A percentile compares a stretch with the other conserved stretches of the same genome.
phyloP scores from a whole-genome alignment of 495 filamentous ascomycete genomes.

The Lophiostoma macrostomum region DNA sequence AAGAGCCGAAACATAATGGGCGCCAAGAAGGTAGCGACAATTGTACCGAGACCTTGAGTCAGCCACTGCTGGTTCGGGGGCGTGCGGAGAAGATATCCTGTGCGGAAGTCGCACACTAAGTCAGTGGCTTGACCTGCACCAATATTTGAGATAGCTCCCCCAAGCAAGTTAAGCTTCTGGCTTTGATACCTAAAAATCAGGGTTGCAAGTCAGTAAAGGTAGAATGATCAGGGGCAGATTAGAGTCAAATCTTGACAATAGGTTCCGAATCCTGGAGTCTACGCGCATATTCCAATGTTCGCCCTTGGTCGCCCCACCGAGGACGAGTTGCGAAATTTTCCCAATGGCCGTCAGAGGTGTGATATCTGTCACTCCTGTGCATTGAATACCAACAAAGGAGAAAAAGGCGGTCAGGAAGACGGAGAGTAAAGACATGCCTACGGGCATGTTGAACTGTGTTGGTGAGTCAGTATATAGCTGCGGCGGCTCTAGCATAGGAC shows the following conservation, averaged over 20 bases:
- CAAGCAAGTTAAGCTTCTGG: conserved; percentile 62
- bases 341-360: conserved; percentile 62
- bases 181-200: too few species aligned
- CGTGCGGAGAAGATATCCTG: conserved; percentile 61
- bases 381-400: conserved; percentile 65
- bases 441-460: conserved; percentile 60
- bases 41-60: conserved; percentile 58
- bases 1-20: conserved; percentile 64
- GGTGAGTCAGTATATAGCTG: too few species aligned
- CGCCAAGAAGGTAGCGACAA: conserved; percentile 61
- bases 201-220: too few species aligned
- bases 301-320: conserved; percentile 58
- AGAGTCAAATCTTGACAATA: too few species aligned
- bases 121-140: conserved; percentile 56
- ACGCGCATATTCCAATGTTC: conserved; percentile 44
- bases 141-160: conserved; percentile 57
- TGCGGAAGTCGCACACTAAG: conserved; percentile 59
- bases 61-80: conserved; percentile 62
- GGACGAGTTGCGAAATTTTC: conserved; percentile 66
- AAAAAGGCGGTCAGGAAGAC: conserved; percentile 64
- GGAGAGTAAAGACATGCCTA: conserved; percentile 59
- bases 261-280: too few species aligned
- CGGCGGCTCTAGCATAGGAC: too few species aligned
- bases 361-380: conserved; percentile 59
- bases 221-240: too few species aligned